Evolutionary conservation across 768 basidiomycete genomes (phyloP).

Genomic region (Coprinopsis sp.): DNA sequence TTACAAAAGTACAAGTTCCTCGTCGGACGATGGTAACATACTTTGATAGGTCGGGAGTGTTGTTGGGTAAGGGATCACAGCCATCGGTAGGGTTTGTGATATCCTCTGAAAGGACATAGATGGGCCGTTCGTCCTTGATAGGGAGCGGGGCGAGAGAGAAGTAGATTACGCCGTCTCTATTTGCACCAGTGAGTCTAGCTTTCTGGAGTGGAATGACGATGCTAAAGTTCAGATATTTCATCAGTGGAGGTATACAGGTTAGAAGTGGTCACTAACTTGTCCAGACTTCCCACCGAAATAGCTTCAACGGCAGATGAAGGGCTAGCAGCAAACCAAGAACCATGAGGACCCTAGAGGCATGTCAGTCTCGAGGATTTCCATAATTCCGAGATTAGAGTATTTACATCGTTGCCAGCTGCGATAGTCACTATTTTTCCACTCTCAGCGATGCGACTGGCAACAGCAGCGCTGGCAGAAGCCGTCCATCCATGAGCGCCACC

Average conservation of each 20-base stretch:
- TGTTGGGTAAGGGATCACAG: conserved; percentile 51
- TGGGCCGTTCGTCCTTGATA: conserved; percentile 40
- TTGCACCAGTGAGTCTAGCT: conserved; percentile 46
- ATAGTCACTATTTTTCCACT: conserved; percentile 59
- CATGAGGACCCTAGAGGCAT: conserved; percentile 46
- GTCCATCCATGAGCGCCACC: conserved; percentile 66
- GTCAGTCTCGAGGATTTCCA: too few relatives aligned
- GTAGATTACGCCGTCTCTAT: conserved; percentile 49
- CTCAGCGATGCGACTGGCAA: conserved; percentile 54
- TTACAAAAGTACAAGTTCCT: conserved; percentile 54
- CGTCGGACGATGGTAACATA: conserved; percentile 54
- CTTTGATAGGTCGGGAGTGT: conserved; percentile 48
- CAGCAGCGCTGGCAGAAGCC: conserved; percentile 45
- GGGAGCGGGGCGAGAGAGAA: conserved; percentile 45
- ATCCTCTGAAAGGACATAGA: conserved; percentile 58
- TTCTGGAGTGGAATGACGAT: conserved; percentile 54
- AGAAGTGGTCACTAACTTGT: conserved; percentile 34
- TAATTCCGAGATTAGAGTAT: too few relatives aligned
- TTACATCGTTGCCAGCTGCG: conserved; percentile 52
- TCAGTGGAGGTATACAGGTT: background rate
- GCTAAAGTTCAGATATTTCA: conserved; percentile 21
- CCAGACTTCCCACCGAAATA: conserved; percentile 52
- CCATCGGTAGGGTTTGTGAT: conserved; percentile 51
- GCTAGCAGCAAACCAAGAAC: conserved; percentile 57
- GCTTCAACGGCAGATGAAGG: conserved; percentile 51